Evolutionary conservation across 805 yeast species (phyloP), one percentile per base, ranked within the genome.

Genomic region (Saccharomyces kudriavzevii): DNA sequence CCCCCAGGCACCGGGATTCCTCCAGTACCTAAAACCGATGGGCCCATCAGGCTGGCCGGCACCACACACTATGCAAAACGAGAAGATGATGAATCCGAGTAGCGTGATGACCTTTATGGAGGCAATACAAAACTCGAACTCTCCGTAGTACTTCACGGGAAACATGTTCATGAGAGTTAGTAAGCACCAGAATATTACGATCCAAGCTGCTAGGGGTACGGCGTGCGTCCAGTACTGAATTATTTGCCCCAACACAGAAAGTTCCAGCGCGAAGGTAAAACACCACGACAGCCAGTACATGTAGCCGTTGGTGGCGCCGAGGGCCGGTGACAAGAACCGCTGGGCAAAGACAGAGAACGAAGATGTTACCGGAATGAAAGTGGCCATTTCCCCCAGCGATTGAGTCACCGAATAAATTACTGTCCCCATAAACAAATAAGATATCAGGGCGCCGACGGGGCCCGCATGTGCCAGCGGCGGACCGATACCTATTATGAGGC

Each of bases 221-320:
- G 78, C 77, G 60, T 68, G 65, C 10, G 87, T 83, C 89, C 89
- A 84, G 58, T 72, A 81, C 56, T 73, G 62, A 49, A 76, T 73
- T 52, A 84, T 74, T 64, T 82, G 85, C 40, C 87, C 87, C 45
- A 83, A 79, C 40, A 84, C 81, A 5, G 85, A 81, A 52, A 85
- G 70, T 68, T 85, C 89, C 57, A 84, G 74, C 11, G 89, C 86
- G 67, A 80, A 83, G 0, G 89, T 84, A 54, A 83, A 78, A 51
- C 85, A 82, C 87, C 87, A 85, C 10, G 84, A 78, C 66, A 83
- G 83, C 85, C 87, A 83, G 66, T 84, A 84, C 68, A 78, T 71
- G 76, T 84, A 83, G 52, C 85, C 84, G 55, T 79, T 80, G 30
- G 87, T 81, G 49, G 81, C 84, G 54, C 89, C 90, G 43, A 82